These are phyloP conservation scores for Diaporthe ampelina DNA, from an alignment of 2,329 filamentous ascomycete genomes.

Conservation along the genomic window DNA sequence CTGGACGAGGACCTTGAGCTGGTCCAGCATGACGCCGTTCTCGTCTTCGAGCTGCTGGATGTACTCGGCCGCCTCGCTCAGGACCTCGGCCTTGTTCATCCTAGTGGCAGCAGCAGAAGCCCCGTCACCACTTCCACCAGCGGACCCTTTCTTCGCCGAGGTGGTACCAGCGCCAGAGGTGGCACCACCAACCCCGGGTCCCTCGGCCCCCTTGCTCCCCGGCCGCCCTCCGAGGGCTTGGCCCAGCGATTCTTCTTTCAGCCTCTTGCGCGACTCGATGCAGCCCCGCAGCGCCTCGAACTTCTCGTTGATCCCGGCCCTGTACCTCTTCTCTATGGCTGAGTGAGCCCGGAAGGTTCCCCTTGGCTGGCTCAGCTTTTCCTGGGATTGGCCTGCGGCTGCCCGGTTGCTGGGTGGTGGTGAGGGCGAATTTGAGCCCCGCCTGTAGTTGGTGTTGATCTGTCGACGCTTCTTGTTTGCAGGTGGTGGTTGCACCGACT, in stretches of 20 bases:
- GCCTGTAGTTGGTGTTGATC: neutral
- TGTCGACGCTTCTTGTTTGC: neutral
- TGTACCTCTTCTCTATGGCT: conserved; percentile 10
- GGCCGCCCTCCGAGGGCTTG: conserved; percentile 1
- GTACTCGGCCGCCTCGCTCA: conserved; percentile 14
- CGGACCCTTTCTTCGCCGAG: neutral
- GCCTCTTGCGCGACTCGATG: conserved; percentile 16
- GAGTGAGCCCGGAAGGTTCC: neutral
- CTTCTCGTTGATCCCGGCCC: conserved; percentile 10
- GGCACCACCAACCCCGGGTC: neutral
- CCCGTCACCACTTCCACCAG: neutral
- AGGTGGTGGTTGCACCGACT: neutral
- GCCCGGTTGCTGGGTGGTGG: neutral
- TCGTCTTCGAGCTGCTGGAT: conserved; percentile 17
- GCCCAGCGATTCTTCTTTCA: neutral
- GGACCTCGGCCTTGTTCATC: conserved; percentile 17
- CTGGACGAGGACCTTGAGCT: conserved; percentile 16
- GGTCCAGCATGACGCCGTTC: conserved; percentile 15
- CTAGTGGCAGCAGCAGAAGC: neutral
- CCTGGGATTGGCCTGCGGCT: neutral
- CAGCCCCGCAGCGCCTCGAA: conserved; percentile 13
- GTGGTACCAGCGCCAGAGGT: conserved; percentile 1
- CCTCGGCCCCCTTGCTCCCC: neutral
- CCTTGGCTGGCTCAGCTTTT: neutral
- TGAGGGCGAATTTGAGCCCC: neutral